phyloP scores from a whole-genome alignment of 2,329 filamentous ascomycete species.

The Fusarium sp. region DNA sequence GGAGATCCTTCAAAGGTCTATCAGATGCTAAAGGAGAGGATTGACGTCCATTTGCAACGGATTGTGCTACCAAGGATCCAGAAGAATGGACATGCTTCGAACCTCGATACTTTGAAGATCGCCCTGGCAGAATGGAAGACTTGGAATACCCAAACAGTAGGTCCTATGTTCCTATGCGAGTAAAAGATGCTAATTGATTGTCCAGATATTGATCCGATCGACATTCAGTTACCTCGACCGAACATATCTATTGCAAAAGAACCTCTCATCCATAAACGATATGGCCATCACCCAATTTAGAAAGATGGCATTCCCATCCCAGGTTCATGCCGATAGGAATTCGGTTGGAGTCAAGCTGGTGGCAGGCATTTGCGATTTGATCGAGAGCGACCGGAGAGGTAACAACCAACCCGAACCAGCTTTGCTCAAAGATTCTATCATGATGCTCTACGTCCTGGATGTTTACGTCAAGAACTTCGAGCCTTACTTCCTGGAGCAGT shows the following conservation, averaged over 20 bases:
- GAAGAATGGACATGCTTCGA: constrained; percentile 60
- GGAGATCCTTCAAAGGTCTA: constrained; percentile 77
- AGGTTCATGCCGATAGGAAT: constrained; percentile 11
- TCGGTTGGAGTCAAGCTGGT: constrained; percentile 49
- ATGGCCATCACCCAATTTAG: constrained; percentile 83
- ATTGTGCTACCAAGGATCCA: constrained; percentile 67
- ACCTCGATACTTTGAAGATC: constrained; percentile 71
- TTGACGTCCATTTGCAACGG: constrained; percentile 74
- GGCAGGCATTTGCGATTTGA: constrained; percentile 76
- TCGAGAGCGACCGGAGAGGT: constrained; percentile 76
- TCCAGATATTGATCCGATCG: constrained; percentile 79
- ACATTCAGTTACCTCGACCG: constrained; percentile 96
- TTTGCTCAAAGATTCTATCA: constrained; percentile 79
- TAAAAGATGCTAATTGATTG: constrained; percentile 12
- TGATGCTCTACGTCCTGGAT: constrained; percentile 86
- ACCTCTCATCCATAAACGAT: constrained; percentile 79
- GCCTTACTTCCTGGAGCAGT: constrained; percentile 74
- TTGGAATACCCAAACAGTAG: constrained; percentile 83
- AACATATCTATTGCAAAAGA: constrained; percentile 82
- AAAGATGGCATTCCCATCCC: constrained; percentile 60
- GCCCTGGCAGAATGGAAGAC: constrained; percentile 72
- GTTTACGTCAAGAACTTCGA: constrained; percentile 87
- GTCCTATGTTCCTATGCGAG: constrained; percentile 35
- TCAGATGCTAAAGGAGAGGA: constrained; percentile 71
- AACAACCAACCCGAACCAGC: constrained; percentile 67